Base-by-base conservation (phyloP, 2,329 filamentous ascomycete genomes). In the Zasmidium angulare region DNA sequence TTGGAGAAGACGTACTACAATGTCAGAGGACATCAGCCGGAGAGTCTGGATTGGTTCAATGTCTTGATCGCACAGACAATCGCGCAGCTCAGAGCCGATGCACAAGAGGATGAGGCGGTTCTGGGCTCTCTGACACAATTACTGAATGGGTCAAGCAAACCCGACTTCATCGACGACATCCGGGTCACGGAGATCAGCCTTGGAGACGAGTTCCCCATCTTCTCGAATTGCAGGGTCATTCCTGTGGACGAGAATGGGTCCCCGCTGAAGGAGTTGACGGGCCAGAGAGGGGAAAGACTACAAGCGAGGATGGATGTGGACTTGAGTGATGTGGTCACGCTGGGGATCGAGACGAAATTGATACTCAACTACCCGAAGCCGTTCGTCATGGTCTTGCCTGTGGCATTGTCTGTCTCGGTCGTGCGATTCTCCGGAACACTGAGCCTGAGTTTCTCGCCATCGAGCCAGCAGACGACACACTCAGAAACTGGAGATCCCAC, bases 31-130 rank as follows among this genome's bases (percentile, higher is more conserved):
- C 95, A 99, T 75, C 95, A 98, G 75, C 95, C 95, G 0, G 95
- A 99, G 76, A 96, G 90, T 59, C 78, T 99, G 61, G 95, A 99
- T 76, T 99, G 95, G 95, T 98, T 99, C 82, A 99, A 99, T 73
- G 95, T 99, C 23, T 81, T 99, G 56, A 88, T 98, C 53, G 95
- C 93, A 1, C 95, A 99, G 77, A 96, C 95, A 0, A 96, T 99
- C 65, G 93, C 95, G 0, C 95, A 99, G 75, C 90, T 98, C 69
- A 84, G 95, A 60, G 91, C 89, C 67, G 96, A 98, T 70, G 95
- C 95, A 1, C 90, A 96, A 68, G 87, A 95, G 64, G 89, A 98
- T 67, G 91, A 95, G 71, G 91, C 91, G 2, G 96, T 99, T 46
- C 83, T 99, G 26, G 88, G 84, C 24, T 95, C 90, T 4, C 79